phyloP scores from a whole-genome alignment of 192 early-diverging fungal genomes.

The Rhizophlyctis rosea region DNA sequence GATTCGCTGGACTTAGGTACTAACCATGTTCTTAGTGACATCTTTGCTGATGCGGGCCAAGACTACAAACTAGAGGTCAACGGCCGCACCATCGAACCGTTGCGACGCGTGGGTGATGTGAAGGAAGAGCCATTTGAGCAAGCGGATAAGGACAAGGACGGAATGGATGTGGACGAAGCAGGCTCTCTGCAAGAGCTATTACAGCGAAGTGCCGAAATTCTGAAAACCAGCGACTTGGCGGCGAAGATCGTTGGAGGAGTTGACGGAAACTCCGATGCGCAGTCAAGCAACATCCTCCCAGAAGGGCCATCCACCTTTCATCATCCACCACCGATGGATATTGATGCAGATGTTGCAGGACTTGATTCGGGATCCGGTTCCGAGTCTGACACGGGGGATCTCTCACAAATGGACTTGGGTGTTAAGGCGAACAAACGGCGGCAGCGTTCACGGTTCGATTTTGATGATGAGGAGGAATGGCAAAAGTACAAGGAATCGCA shows the following conservation, averaged over 20 bases:
- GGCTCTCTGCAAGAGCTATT: slow-evolving; percentile 8
- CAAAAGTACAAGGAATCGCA: slow-evolving; percentile 68
- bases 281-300: neutral
- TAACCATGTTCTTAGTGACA: slow-evolving; percentile 34
- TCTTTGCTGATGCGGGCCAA: slow-evolving; percentile 82
- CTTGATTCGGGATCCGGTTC: slow-evolving; percentile 47
- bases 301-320: neutral
- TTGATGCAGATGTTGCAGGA: slow-evolving; percentile 31
- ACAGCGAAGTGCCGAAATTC: slow-evolving; percentile 23
- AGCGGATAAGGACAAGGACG: slow-evolving; percentile 2
- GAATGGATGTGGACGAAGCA: neutral
- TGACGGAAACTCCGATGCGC: slow-evolving; percentile 4
- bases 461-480: slow-evolving; percentile 77
- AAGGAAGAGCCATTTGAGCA: neutral
- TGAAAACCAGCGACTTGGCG: slow-evolving; percentile 27
- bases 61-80: slow-evolving; percentile 69
- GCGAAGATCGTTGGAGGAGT: slow-evolving; percentile 20
- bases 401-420: slow-evolving; percentile 64
- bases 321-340: slow-evolving; percentile 10
- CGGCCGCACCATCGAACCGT: neutral
- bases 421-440: slow-evolving; percentile 66
- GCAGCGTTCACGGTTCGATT: slow-evolving; percentile 70
- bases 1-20: neutral
- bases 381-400: slow-evolving; percentile 30
- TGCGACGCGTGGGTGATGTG: neutral